Conservation (phyloP, 1,284 basidiomycete genomes). For the Cutaneotrichosporon sp. region DNA sequence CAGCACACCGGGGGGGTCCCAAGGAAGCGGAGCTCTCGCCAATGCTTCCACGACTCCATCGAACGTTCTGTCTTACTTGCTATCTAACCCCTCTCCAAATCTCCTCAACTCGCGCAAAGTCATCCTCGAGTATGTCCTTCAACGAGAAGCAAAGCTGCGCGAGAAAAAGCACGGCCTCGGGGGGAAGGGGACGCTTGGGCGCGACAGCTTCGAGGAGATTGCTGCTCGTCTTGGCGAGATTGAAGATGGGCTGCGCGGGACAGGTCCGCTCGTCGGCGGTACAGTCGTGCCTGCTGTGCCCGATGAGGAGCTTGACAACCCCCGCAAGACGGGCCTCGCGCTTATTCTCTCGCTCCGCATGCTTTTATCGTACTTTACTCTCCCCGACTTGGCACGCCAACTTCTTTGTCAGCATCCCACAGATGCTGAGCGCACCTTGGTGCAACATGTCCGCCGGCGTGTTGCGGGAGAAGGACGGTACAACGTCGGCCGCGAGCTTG, state of each 20-base stretch:
- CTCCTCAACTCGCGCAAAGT: constrained; percentile 43
- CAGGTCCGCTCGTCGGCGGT: constrained; percentile 6
- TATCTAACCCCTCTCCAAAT: constrained; percentile 33
- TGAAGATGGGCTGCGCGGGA: constrained; percentile 36
- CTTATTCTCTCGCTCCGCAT: constrained; percentile 44
- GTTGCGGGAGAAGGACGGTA: constrained; percentile 43
- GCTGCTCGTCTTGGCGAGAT: constrained; percentile 35
- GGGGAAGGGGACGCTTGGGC: constrained; percentile 44
- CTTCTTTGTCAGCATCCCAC: constrained; percentile 31
- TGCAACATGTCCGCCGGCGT: constrained; percentile 42
- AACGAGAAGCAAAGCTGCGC: constrained; percentile 34
- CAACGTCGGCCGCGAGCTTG: constrained; percentile 42
- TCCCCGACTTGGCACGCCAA: constrained; percentile 38
- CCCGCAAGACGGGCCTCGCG: constrained; percentile 34
- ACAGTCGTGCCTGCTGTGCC: constrained; percentile 14
- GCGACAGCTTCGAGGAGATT: constrained; percentile 43
- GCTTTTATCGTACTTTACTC: constrained; percentile 45
- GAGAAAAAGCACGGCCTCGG: constrained; percentile 39
- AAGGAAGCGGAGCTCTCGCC: constrained; percentile 18
- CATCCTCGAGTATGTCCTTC: constrained; percentile 44
- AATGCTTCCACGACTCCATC: constrained; percentile 30
- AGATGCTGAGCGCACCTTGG: constrained; percentile 43
- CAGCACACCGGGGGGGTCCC: constrained; percentile 35
- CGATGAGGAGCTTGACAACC: constrained; percentile 27
- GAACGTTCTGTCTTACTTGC: constrained; percentile 35